Evolutionary conservation across 1,284 basidiomycete genomes (phyloP).

Genomic region (Leccinum glutinopallens): DNA sequence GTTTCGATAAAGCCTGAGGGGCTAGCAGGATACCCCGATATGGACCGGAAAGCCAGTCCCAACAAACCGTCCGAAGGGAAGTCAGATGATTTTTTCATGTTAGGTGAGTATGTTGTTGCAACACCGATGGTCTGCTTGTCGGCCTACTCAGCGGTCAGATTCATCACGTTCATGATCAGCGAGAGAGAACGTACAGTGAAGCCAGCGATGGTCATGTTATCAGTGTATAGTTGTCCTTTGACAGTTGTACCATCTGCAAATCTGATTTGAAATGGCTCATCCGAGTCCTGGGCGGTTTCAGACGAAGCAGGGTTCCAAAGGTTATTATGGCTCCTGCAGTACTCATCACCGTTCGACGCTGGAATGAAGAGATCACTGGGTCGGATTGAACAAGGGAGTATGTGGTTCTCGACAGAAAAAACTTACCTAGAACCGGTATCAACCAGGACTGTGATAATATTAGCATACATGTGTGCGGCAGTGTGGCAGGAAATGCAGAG

Average conservation of each 20-base stretch:
- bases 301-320: not conserved
- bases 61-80: not conserved
- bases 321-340: not conserved
- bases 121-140: not conserved
- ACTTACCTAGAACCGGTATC: not conserved
- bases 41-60: not conserved
- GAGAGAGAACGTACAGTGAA: not conserved
- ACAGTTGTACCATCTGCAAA: not conserved
- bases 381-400: not conserved
- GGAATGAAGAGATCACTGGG: not conserved
- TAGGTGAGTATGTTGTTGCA: not conserved
- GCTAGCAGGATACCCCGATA: conserved; percentile 26
- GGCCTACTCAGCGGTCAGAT: not conserved
- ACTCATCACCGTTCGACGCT: not conserved
- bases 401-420: not conserved
- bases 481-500: not conserved
- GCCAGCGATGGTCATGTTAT: not conserved
- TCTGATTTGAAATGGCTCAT: not conserved
- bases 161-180: too few species aligned
- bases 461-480: not conserved
- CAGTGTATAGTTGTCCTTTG: not conserved
- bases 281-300: not conserved
- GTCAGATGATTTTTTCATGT: not conserved
- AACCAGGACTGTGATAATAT: not conserved
- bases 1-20: not conserved